Conservation (phyloP, 2,329 filamentous ascomycete genomes). For the Harringtonia aguacate region DNA sequence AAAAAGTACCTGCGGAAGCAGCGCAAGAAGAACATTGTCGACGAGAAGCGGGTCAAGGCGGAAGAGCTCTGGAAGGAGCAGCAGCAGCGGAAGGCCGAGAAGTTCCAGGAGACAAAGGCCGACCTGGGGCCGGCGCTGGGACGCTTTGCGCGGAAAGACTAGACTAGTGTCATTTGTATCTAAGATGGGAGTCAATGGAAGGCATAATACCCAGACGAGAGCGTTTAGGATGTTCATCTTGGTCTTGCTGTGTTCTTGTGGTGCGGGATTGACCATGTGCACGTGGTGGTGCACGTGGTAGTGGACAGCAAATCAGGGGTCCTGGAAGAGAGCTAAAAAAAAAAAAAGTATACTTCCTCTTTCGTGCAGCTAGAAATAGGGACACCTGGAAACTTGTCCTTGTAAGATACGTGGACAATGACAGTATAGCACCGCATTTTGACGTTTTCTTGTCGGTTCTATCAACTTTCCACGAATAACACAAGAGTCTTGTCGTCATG, state of each 20-base stretch:
- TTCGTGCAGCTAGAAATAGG: too few relatives aligned
- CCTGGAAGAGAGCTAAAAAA: too few relatives aligned
- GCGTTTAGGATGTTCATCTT: too few relatives aligned
- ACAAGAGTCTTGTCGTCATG: slow-evolving; percentile 1
- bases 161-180: slow-evolving; percentile 7
- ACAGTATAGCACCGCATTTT: too few relatives aligned
- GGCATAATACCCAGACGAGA: neutral
- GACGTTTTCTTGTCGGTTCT: neutral
- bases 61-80: slow-evolving; percentile 72
- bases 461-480: neutral
- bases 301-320: too few relatives aligned
- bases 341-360: too few relatives aligned
- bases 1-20: slow-evolving; percentile 88
- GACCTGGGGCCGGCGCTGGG: slow-evolving; percentile 79
- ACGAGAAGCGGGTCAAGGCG: slow-evolving; percentile 82
- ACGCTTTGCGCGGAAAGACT: slow-evolving; percentile 69
- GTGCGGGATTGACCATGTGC: too few relatives aligned
- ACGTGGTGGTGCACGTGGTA: too few relatives aligned
- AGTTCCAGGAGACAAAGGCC: slow-evolving; percentile 51
- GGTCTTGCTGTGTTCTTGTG: too few relatives aligned
- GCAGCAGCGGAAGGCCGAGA: slow-evolving; percentile 54
- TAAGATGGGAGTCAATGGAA: too few relatives aligned
- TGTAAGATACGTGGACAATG: too few relatives aligned
- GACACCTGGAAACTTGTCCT: too few relatives aligned
- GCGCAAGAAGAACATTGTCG: slow-evolving; percentile 84